These are phyloP conservation scores for Fusarium robinianum DNA, from an alignment of 2,329 filamentous ascomycete species.

Conservation along the genomic window DNA sequence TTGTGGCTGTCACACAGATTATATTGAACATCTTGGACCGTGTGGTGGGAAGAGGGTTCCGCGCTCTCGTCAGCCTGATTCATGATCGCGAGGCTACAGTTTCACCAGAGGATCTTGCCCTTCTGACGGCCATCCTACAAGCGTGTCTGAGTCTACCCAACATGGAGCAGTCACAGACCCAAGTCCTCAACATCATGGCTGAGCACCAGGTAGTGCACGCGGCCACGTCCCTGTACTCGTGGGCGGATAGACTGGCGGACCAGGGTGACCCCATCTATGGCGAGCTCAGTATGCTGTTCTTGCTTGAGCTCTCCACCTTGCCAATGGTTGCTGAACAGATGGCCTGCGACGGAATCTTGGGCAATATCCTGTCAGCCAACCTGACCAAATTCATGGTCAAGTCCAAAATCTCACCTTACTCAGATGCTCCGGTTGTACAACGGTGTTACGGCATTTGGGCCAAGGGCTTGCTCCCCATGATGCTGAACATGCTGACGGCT, in stretches of 20 bases:
- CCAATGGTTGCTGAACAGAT: conserved; percentile 85
- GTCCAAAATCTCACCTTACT: conserved; percentile 74
- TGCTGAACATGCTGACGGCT: conserved; percentile 83
- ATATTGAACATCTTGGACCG: conserved; percentile 80
- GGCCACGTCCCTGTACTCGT: conserved; percentile 87
- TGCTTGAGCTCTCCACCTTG: conserved; percentile 84
- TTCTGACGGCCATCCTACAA: conserved; percentile 87
- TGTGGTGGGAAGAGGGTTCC: conserved; percentile 81
- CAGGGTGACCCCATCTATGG: conserved; percentile 88
- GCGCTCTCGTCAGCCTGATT: conserved; percentile 76
- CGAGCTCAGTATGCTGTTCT: conserved; percentile 85
- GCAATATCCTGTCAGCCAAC: conserved; percentile 77
- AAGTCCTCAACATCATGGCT: conserved; percentile 71
- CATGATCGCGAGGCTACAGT: conserved; percentile 69
- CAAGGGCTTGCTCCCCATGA: conserved; percentile 82
- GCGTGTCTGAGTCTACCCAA: conserved; percentile 79
- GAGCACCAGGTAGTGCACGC: conserved; percentile 77
- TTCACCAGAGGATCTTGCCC: conserved; percentile 79
- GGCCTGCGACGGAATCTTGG: conserved; percentile 82
- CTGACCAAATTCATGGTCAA: conserved; percentile 78
- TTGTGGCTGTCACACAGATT: conserved; percentile 58
- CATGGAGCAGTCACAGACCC: conserved; percentile 70
- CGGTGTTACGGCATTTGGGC: conserved; percentile 90
- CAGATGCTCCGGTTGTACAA: conserved; percentile 67
- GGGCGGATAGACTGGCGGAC: conserved; percentile 81